Evolutionary conservation across 441 rosid genomes (phyloP), one percentile per base, ranked within the genome.

Genomic region (Gossypium gossypioides): DNA sequence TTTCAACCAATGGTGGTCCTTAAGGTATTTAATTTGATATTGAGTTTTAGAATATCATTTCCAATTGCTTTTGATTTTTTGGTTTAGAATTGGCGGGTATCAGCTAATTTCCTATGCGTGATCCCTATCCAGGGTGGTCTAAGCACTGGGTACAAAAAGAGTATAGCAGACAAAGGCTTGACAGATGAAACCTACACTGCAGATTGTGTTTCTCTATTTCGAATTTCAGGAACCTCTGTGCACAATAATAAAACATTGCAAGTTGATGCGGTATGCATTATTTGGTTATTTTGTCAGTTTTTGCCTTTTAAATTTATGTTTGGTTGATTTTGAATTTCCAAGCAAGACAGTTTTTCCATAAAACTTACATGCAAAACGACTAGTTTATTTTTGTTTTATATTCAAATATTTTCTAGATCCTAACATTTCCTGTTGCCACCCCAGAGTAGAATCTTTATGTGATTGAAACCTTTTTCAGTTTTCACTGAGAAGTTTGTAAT

Each of bases 1-100:
- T 96, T 96, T 78, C 98, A 91, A 73, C 97, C 99, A 69, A 88
- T 96, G 96, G 85, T 91, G 69, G 82, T 91, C 77, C 91, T 93
- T 67, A 93, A 91, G 98, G 99, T 96, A 88, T 55, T 72, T 58
- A 63, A 50, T 27, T 70, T 16, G 50, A 74, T 61, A 52, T 55
- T 15, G 44, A 25, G 58, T 69, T 76, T 75, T 24, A 58, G 40
- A 69, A 52, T 69, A 62, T 57, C 73, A 32, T 68, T 22, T 7
- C 46, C 66, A 61, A 3, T 61, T 61, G 46, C 24, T 61, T 61
- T 16, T 15, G 48, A 61, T 9, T 61, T 32, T 32, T 61, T 6
- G 24, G 48, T 61, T 21, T 60, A 61, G 66, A 32, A 16, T 61
- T 32, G 66, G 56, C 8, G 46, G 29, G 55, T 74, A 6, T 70